These are phyloP conservation scores for Melaleuca alternifolia DNA, from an alignment of 345 rosid genomes.

Conservation along the genomic window DNA sequence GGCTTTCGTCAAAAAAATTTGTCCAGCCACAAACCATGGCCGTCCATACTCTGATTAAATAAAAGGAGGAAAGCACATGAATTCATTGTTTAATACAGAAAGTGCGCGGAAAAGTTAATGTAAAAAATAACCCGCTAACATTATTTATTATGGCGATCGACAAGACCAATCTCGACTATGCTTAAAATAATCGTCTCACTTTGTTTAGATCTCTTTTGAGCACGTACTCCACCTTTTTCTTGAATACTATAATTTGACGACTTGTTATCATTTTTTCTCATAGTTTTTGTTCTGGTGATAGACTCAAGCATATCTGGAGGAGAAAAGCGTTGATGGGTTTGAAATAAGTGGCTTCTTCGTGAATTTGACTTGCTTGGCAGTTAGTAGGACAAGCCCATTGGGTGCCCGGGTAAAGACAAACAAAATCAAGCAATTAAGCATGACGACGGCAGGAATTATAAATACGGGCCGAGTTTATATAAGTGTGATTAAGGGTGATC, in stretches of 20 bases:
- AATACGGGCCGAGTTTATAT: accelerated
- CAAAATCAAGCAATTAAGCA: not conserved
- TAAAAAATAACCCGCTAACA: not conserved
- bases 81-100: not conserved
- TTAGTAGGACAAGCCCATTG: not conserved
- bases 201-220: not conserved
- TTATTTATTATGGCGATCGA: too few relatives aligned
- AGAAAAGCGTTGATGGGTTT: not conserved
- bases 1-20: not conserved
- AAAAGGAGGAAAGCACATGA: not conserved
- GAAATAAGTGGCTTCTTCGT: not conserved
- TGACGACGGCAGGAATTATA: too few relatives aligned
- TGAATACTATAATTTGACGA: not conserved
- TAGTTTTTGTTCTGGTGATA: not conserved
- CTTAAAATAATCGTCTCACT: not conserved
- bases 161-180: not conserved
- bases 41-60: not conserved
- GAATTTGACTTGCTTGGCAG: not conserved
- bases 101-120: not conserved
- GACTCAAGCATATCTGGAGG: not conserved
- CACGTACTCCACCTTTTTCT: not conserved
- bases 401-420: not conserved
- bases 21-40: not conserved
- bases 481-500: not conserved
- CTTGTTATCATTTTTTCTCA: not conserved